phyloP scores from a whole-genome alignment of 1,284 basidiomycete genomes.

The Ceratobasidium sp. region DNA sequence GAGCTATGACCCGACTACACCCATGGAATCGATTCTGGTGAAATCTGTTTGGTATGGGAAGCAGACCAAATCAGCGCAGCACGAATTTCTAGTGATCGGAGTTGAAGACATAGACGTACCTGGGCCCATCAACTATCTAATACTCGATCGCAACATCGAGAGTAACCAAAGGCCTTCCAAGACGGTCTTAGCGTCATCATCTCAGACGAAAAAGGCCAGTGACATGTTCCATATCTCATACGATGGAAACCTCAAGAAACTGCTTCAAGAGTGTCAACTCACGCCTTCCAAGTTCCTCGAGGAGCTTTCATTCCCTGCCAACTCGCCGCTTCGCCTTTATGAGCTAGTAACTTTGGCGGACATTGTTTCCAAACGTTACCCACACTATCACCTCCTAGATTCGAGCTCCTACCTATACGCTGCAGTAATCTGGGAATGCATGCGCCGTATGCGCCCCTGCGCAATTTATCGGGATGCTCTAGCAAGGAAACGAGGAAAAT shows the following conservation, averaged over 20 bases:
- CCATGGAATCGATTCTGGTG: background rate
- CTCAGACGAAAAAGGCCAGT: background rate
- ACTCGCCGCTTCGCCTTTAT: background rate
- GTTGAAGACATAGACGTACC: background rate
- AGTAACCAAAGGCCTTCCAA: background rate
- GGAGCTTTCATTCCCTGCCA: background rate
- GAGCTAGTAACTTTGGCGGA: background rate
- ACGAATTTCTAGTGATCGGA: slow-evolving; percentile 18
- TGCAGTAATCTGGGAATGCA: background rate
- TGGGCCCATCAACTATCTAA: slow-evolving; percentile 7
- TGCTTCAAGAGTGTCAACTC: background rate
- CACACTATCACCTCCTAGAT: background rate
- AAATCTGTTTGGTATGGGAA: slow-evolving; percentile 15
- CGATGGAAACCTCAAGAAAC: background rate
- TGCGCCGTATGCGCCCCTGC: background rate
- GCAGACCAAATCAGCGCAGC: background rate
- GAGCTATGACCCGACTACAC: slow-evolving; percentile 2
- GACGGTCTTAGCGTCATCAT: background rate
- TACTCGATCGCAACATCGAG: slow-evolving; percentile 1
- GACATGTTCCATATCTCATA: background rate
- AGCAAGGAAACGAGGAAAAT: background rate
- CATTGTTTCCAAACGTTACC: background rate
- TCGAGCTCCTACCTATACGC: background rate
- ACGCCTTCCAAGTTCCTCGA: background rate
- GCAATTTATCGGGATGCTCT: background rate